Evolutionary conservation across 2,329 filamentous ascomycete genomes (phyloP).

Genomic region (Didymella pomorum): DNA sequence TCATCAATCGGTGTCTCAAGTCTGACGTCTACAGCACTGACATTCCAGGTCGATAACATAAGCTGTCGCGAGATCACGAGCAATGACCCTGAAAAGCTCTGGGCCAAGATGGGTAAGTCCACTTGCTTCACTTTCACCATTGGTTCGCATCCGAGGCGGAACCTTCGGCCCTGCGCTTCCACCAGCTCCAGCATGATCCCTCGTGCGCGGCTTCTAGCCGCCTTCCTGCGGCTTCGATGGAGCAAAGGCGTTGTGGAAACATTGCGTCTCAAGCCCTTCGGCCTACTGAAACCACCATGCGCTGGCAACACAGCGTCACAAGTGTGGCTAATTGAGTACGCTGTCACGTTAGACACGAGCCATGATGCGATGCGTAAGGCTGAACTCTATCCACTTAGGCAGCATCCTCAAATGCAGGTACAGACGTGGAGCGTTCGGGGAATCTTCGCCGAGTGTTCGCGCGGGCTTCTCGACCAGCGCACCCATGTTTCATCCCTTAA

Average conservation of each 20-base stretch:
- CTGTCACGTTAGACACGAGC: slow-evolving; percentile 31
- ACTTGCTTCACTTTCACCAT: slow-evolving; percentile 38
- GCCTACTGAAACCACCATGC: slow-evolving; percentile 34
- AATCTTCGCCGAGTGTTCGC: slow-evolving; percentile 15
- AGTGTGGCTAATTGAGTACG: slow-evolving; percentile 29
- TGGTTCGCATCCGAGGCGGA: slow-evolving; percentile 26
- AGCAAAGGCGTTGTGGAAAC: slow-evolving; percentile 26
- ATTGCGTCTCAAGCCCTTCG: slow-evolving; percentile 32
- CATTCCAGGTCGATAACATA: slow-evolving; percentile 36
- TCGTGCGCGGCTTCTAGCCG: slow-evolving; percentile 32
- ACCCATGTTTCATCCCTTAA: slow-evolving; percentile 21
- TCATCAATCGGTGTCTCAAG: slow-evolving; percentile 45
- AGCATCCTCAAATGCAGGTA: slow-evolving; percentile 39
- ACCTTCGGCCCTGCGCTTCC: slow-evolving; percentile 24
- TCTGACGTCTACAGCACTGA: slow-evolving; percentile 31
- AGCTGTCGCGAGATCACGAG: slow-evolving; percentile 28
- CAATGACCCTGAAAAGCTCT: slow-evolving; percentile 23
- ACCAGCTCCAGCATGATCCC: slow-evolving; percentile 33
- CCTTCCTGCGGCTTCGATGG: slow-evolving; percentile 31
- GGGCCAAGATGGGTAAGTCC: slow-evolving; percentile 21
- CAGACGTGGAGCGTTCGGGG: slow-evolving; percentile 23
- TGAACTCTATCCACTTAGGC: slow-evolving; percentile 24
- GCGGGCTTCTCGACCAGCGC: slow-evolving; percentile 13
- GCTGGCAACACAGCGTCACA: slow-evolving; percentile 33
- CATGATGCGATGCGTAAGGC: slow-evolving; percentile 28